These are phyloP conservation scores for Kluyveromyces starmeri DNA, from an alignment of 805 yeast genomes.

Conservation along the genomic window DNA sequence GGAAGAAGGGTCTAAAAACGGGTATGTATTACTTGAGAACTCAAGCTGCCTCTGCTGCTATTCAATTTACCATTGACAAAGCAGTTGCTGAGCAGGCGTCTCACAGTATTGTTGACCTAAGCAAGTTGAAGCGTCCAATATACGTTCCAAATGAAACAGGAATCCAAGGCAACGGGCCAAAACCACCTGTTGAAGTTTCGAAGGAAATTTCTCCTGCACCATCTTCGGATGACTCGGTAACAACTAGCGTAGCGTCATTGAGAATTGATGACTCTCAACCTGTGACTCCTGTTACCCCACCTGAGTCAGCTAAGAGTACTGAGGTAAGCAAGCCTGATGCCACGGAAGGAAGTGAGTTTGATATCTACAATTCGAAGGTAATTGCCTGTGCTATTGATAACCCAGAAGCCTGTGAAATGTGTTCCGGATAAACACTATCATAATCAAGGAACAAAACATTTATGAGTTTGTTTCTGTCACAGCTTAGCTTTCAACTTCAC, in stretches of 20 bases:
- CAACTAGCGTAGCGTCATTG: constrained; percentile 37
- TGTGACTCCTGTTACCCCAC: constrained; percentile 21
- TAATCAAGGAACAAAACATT: neutral
- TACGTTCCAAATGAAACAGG: constrained; percentile 25
- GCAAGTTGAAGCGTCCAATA: constrained; percentile 32
- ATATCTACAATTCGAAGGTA: constrained; percentile 86
- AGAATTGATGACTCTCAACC: constrained; percentile 28
- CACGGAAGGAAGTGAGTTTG: constrained; percentile 46
- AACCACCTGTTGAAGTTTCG: constrained; percentile 8
- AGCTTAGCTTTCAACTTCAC: neutral
- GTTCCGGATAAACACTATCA: constrained; percentile 64
- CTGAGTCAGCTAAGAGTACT: constrained; percentile 35
- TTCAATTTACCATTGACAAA: constrained; percentile 77
- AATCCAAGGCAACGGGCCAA: constrained; percentile 10
- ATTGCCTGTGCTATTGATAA: constrained; percentile 95
- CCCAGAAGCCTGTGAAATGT: constrained; percentile 98
- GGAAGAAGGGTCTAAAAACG: constrained; percentile 97
- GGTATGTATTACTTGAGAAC: constrained; percentile 98
- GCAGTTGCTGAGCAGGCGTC: constrained; percentile 95
- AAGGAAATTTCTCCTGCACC: constrained; percentile 30
- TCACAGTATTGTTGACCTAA: constrained; percentile 30
- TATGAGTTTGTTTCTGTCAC: neutral
- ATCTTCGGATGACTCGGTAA: constrained; percentile 28
- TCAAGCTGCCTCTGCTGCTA: constrained; percentile 95
- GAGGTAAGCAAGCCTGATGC: constrained; percentile 20